These are phyloP conservation scores for Solanum chmielewskii DNA, from an alignment of 257 asterid genomes.

Conservation along the genomic window DNA sequence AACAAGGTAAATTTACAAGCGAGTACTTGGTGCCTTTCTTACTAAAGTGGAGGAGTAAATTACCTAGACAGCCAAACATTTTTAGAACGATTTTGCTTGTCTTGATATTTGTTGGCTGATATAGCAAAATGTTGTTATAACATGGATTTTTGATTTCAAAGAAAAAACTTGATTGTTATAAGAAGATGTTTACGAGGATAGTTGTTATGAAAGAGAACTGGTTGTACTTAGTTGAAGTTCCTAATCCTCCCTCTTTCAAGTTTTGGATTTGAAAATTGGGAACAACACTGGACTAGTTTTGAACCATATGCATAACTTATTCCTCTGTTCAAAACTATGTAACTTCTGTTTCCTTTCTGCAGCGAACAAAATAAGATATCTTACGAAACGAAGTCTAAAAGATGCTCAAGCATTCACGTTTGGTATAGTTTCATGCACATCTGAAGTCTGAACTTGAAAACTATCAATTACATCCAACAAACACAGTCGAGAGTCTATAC, in stretches of 20 bases:
- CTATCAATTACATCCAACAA: not conserved
- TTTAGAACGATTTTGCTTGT: not conserved
- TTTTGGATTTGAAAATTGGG: not conserved
- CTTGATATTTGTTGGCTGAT: not conserved
- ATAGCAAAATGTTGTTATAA: not conserved
- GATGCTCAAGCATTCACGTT: not conserved
- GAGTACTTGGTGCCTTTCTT: not conserved
- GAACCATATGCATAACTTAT: not conserved
- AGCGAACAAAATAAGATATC: not conserved
- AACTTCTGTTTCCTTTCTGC: not conserved
- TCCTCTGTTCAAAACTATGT: not conserved
- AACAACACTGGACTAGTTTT: not conserved
- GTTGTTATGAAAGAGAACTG: not conserved
- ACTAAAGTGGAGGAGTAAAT: not conserved
- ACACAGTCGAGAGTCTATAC: not conserved
- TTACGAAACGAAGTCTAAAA: not conserved
- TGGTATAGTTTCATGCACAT: not conserved
- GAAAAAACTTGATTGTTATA: not conserved
- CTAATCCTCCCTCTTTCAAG: not conserved
- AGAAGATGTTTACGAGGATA: not conserved
- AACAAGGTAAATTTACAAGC: not conserved
- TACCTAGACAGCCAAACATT: not conserved
- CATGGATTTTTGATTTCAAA: not conserved
- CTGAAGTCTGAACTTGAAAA: not conserved
- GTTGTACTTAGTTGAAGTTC: not conserved